These are phyloP conservation scores for Leucocoprinus leucothites DNA, from an alignment of 768 basidiomycete genomes.

Conservation along the genomic window DNA sequence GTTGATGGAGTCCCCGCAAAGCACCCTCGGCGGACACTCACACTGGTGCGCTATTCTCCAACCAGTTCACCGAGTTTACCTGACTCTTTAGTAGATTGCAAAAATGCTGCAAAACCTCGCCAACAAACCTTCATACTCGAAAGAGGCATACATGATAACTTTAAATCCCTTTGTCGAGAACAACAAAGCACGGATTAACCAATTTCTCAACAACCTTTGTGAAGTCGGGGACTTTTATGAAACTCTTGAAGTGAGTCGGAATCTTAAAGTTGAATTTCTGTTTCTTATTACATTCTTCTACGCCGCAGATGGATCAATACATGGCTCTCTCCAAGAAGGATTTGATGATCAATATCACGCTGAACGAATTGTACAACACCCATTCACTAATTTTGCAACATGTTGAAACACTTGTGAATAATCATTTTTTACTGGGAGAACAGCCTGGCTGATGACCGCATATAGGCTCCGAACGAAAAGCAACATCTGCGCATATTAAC, in stretches of 20 bases:
- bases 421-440: not conserved
- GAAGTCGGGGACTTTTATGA: constrained; percentile 99
- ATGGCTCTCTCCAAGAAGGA: constrained; percentile 99
- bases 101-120: constrained; percentile 99
- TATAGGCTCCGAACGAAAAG: constrained; percentile 93
- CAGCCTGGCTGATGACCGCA: constrained; percentile 5
- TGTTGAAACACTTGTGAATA: constrained; percentile 84
- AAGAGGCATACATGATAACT: constrained; percentile 98
- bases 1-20: constrained; percentile 98
- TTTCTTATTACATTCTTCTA: not conserved
- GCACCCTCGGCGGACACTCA: constrained; percentile 94
- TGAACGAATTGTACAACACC: constrained; percentile 99
- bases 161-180: constrained; percentile 98
- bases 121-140: constrained; percentile 97
- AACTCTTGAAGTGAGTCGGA: constrained; percentile 78
- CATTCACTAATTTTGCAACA: constrained; percentile 95
- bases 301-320: constrained; percentile 93
- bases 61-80: not conserved
- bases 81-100: constrained; percentile 64
- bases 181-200: constrained; percentile 97
- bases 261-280: not conserved
- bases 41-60: constrained; percentile 52
- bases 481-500: constrained; percentile 95
- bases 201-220: constrained; percentile 93
- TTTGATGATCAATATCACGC: constrained; percentile 94